Evolutionary conservation across 2,329 filamentous ascomycete species (phyloP), one percentile per base, ranked within the genome.

Genomic region (Lithohypha guttulata): DNA sequence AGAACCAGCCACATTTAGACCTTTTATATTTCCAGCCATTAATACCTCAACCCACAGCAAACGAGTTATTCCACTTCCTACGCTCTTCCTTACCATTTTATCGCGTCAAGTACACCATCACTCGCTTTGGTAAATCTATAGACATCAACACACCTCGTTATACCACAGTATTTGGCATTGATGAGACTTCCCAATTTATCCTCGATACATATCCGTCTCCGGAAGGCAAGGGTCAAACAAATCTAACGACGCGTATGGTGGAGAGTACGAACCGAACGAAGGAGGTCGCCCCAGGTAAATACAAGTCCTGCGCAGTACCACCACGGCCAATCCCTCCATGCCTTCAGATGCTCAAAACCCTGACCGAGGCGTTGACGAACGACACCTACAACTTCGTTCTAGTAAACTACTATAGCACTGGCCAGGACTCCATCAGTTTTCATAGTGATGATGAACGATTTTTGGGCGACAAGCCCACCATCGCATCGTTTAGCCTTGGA

Each of bases 391-490:
- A 89, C 55, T 84, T 87, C 55, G 82, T 78, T 43, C 68, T 89
- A 1, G 80, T 89, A 3, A 89, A 89, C 53, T 89, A 89, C 61
- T 89, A 89, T 54, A 78, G 79, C n/a, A 73, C 72, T 3, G 82
- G 83, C 0, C 64, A 74, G 4, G 82, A 89, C 56, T 84, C 79
- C 49, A 89, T 89, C 34, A 73, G 77, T 8, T 89, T 81, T 53
- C 82, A 89, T 58, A 82, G 77, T 34, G 84, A 89, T 49, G 82
- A 89, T 52, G 84, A 89, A 63, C 67, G 73, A 4, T 91, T 89
- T 49, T 68, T 89, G 0, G 83, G 82, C 0, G 48, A 61, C 0
- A 62, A 79, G 13, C 82, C 83, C 1, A 72, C 75, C 6, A 87
- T 89, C 39, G 82, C 82, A 1, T 84, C 79, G 0, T 77, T 86